Percentiles rank a stretch among this genome's conserved stretches.
phyloP scores from a whole-genome alignment of 805 yeast genomes.

The Maudiozyma pseudohumilis region DNA sequence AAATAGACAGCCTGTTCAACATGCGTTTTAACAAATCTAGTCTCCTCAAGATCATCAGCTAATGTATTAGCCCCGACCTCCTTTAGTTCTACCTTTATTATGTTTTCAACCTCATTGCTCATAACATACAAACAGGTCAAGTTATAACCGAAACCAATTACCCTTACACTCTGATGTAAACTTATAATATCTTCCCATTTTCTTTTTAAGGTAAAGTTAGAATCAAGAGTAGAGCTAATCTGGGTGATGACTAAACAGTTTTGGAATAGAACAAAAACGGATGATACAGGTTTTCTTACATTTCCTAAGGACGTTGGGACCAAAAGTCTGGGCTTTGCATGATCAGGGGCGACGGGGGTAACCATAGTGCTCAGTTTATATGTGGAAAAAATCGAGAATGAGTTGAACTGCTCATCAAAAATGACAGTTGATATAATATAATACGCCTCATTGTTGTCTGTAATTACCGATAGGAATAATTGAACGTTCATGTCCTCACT shows the following conservation, averaged over 20 bases:
- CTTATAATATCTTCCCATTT: constrained; percentile 78
- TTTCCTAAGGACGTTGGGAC: constrained; percentile 7
- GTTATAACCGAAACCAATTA: constrained; percentile 55
- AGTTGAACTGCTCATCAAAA: constrained; percentile 36
- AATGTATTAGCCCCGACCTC: constrained; percentile 6
- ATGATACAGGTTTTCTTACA: constrained; percentile 11
- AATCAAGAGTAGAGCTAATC: constrained; percentile 33
- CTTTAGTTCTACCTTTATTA: constrained; percentile 46
- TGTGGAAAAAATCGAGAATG: constrained; percentile 49
- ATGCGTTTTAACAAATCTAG: constrained; percentile 50
- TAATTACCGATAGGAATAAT: constrained; percentile 41
- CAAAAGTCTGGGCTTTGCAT: constrained; percentile 9
- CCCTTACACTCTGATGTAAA: constrained; percentile 41
- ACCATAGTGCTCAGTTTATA: constrained; percentile 50
- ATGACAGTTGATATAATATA: constrained; percentile 47
- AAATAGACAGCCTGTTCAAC: constrained; percentile 74
- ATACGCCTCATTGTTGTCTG: constrained; percentile 25
- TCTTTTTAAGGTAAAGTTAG: constrained; percentile 28
- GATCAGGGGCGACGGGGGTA: constrained; percentile 7
- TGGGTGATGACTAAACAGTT: constrained; percentile 61
- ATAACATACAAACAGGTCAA: constrained; percentile 37
- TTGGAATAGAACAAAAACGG: constrained; percentile 52
- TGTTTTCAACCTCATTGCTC: constrained; percentile 44
- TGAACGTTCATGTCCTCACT: constrained; percentile 34
- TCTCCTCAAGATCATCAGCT: constrained; percentile 13